A percentile compares a stretch with the other conserved stretches of the same genome.
Conservation (phyloP, 169 alveolate species). For the Plasmodium coatneyi region DNA sequence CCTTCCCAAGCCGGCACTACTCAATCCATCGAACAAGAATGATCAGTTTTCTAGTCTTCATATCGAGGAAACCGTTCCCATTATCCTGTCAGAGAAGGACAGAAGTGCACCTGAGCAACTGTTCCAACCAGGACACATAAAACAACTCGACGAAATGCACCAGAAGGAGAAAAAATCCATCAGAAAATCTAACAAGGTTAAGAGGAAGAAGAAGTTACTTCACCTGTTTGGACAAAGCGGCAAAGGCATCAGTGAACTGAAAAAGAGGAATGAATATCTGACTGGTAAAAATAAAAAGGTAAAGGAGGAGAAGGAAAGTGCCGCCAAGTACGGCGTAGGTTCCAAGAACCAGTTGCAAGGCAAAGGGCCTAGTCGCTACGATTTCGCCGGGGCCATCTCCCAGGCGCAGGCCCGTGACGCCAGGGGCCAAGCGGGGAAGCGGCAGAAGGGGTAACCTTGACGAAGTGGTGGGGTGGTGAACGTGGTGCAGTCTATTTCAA, state of each 20-base stretch:
- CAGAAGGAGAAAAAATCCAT: constrained; percentile 45
- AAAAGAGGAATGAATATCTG: constrained; percentile 33
- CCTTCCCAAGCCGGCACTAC: constrained; percentile 78
- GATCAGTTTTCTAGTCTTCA: constrained; percentile 19
- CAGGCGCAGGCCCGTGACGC: constrained; percentile 21
- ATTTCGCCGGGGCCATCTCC: constrained; percentile 10
- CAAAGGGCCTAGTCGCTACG: background rate
- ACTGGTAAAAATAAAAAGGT: constrained; percentile 20
- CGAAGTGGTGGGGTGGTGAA: background rate
- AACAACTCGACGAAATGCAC: constrained; percentile 14
- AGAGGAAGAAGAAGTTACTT: constrained; percentile 35
- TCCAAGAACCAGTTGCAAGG: constrained; percentile 10
- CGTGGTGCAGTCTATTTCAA: background rate
- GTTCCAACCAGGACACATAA: constrained; percentile 6
- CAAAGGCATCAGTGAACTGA: constrained; percentile 9
- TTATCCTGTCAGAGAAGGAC: constrained; percentile 30
- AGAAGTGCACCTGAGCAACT: constrained; percentile 56
- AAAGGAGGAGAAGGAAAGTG: constrained; percentile 40
- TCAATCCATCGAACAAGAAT: background rate
- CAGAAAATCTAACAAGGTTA: constrained; percentile 34
- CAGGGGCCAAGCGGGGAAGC: background rate
- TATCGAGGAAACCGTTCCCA: constrained; percentile 52
- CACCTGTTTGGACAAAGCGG: constrained; percentile 8
- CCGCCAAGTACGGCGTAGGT: constrained; percentile 27
- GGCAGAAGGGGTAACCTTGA: background rate